Base-by-base conservation (phyloP, 768 basidiomycete species). In the Cystobasidium tubakii region DNA sequence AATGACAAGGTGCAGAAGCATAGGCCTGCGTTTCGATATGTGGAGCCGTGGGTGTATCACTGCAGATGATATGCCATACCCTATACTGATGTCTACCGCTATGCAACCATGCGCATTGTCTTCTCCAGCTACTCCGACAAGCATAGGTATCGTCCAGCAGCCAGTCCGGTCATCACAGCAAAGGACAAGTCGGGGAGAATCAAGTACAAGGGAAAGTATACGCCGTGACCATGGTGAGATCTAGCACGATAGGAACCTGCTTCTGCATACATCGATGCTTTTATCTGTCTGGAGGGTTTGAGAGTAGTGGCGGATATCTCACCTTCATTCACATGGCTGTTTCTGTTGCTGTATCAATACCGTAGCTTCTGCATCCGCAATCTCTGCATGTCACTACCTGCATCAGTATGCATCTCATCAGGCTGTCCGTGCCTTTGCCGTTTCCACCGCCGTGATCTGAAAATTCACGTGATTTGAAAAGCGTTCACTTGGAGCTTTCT, bases 101-200 rank as follows among this genome's bases (percentile, higher is more conserved):
- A n/a, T n/a, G n/a, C n/a, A n/a, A n/a, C n/a, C n/a, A n/a, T 54
- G 53, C 27, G 6, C 53, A n/a, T n/a, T n/a, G 6, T 29, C 39
- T 39, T n/a, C 6, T 39, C 29, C 70, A 78, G 77, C 33, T 78
- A 78, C 70, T 72, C 67, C 10, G 73, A 73, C 0, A 43, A 78
- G 34, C 74, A 76, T 73, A 64, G 67, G 23, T 78, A 75, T 55
- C 39, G 77, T 7, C 77, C 77, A 0, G 77, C 77, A 3, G 73
- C 76, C 1, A 70, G 69, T 19, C 77, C 77, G 1, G 62, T 78
- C 64, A 29, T 78, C 6, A 73, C 66, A 9, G 50, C 34, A 21
- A 69, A 69, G 27, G 74, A 62, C n/a, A 74, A 62, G 44, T 43
- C 73, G 33, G 77, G 77, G 27, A 70, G 73, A 62, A 36, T 74